phyloP scores from a whole-genome alignment of 164 flowering plant genomes.

The Piper longum region DNA sequence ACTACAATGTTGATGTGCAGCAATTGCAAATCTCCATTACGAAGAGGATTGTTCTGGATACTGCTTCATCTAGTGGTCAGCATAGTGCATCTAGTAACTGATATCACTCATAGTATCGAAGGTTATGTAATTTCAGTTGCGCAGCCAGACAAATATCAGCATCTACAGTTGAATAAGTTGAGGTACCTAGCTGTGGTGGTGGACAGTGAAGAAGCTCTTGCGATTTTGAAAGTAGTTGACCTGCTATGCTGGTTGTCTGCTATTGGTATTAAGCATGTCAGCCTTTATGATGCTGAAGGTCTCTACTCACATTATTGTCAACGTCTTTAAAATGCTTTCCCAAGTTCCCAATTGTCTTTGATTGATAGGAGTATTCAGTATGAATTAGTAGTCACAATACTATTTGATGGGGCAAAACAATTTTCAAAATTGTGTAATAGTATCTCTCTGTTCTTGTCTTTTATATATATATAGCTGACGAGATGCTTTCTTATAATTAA shows the following conservation, averaged over 20 bases:
- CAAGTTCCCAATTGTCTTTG: neutral
- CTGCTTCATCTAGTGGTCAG: conserved; percentile 37
- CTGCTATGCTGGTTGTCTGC: conserved; percentile 52
- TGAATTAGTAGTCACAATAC: too few species aligned
- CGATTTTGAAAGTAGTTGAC: conserved; percentile 34
- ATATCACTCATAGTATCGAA: conserved; percentile 19
- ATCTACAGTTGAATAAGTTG: conserved; percentile 35
- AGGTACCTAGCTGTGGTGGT: conserved; percentile 63
- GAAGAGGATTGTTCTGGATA: conserved; percentile 35
- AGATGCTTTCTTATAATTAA: too few species aligned
- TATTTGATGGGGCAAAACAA: neutral
- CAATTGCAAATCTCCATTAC: conserved; percentile 3
- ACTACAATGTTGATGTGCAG: conserved; percentile 3
- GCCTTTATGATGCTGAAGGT: conserved; percentile 78
- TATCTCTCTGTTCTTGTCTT: too few species aligned
- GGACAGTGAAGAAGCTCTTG: conserved; percentile 71
- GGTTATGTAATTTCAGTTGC: conserved; percentile 44
- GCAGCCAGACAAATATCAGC: conserved; percentile 21
- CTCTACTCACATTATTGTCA: neutral
- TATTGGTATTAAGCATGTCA: conserved; percentile 55
- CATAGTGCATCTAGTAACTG: conserved; percentile 21
- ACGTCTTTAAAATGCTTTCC: neutral
- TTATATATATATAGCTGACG: too few species aligned
- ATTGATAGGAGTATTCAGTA: too few species aligned
- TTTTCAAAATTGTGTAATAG: neutral